These are phyloP conservation scores for Garcia nutans DNA, from an alignment of 345 rosid species.

Conservation along the genomic window DNA sequence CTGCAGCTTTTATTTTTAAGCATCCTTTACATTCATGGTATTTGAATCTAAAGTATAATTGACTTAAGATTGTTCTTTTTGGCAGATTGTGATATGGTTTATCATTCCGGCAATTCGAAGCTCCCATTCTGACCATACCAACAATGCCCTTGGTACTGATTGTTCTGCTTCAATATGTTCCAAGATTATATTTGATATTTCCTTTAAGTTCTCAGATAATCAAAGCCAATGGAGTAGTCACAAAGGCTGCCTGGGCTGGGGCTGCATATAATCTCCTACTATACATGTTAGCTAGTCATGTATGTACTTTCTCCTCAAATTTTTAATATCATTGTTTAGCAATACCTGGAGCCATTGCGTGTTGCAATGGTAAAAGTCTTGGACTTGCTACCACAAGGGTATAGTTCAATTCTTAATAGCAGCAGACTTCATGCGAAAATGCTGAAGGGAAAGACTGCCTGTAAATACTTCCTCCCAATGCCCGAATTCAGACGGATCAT, in stretches of 20 bases:
- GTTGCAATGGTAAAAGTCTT: neutral
- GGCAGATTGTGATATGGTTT: conserved; percentile 86
- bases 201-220: conserved; percentile 67
- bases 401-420: neutral
- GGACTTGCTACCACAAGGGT: neutral
- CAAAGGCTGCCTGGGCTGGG: conserved; percentile 96
- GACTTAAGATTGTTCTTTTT: conserved; percentile 5
- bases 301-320: conserved; percentile 30
- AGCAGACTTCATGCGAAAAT: neutral
- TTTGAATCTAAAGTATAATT: conserved; percentile 5
- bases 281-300: conserved; percentile 89
- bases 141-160: conserved; percentile 74
- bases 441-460: neutral
- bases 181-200: conserved; percentile 70
- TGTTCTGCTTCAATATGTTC: conserved; percentile 76
- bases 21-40: neutral
- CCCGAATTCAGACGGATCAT: neutral
- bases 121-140: conserved; percentile 61
- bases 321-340: neutral
- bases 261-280: conserved; percentile 84
- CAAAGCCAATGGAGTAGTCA: conserved; percentile 71
- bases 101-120: conserved; percentile 64
- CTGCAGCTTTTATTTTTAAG: neutral
- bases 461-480: too few relatives aligned
- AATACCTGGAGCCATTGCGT: neutral